These are phyloP conservation scores for Aureobasidium sp. DNA, from an alignment of 2,329 filamentous ascomycete genomes.

Conservation along the genomic window DNA sequence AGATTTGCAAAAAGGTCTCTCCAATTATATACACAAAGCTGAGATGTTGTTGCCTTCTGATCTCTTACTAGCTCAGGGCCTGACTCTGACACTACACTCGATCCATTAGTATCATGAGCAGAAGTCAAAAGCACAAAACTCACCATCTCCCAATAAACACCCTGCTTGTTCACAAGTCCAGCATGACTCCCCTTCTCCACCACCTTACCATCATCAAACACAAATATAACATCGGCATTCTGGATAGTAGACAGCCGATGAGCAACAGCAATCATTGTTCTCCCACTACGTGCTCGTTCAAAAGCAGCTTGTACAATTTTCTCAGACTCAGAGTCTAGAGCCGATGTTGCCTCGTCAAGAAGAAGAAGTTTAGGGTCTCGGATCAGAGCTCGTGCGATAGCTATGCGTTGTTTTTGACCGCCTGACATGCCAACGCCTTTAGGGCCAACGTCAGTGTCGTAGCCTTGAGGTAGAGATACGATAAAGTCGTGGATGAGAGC, in stretches of 20 bases:
- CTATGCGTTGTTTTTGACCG: constrained; percentile 34
- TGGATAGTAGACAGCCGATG: constrained; percentile 35
- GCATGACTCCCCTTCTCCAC: constrained; percentile 42
- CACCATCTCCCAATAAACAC: constrained; percentile 7
- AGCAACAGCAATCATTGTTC: constrained; percentile 37
- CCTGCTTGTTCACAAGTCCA: constrained; percentile 35
- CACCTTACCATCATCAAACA: constrained; percentile 40
- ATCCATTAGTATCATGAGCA: neutral
- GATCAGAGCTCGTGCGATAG: constrained; percentile 35
- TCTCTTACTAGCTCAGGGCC: neutral
- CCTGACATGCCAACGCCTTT: constrained; percentile 34
- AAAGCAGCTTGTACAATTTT: constrained; percentile 32
- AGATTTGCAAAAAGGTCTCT: too few species aligned
- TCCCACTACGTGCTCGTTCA: constrained; percentile 26
- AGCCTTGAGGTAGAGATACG: constrained; percentile 52
- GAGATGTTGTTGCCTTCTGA: too few species aligned
- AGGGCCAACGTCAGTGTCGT: constrained; percentile 45
- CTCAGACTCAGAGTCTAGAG: constrained; percentile 35
- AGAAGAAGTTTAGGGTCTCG: constrained; percentile 33
- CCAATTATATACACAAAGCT: too few species aligned
- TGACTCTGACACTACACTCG: neutral
- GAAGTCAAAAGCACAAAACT: neutral
- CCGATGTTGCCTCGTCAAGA: constrained; percentile 35
- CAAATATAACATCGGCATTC: constrained; percentile 34
- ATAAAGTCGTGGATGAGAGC: constrained; percentile 67